phyloP scores from a whole-genome alignment of 225 moss, liverwort and hornwort genomes.

The Neckera pumila region DNA sequence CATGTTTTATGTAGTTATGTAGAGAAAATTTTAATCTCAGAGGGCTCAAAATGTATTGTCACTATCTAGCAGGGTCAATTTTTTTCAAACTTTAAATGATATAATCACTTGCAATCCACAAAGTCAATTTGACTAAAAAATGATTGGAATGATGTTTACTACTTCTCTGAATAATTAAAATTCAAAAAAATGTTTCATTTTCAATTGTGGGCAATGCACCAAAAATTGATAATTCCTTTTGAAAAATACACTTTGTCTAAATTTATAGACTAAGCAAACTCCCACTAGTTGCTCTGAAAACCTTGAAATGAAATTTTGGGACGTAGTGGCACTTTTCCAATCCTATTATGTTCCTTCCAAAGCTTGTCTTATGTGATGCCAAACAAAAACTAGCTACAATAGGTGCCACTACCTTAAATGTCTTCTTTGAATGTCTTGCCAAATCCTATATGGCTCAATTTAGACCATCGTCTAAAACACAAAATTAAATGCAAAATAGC shows the following conservation, averaged over 20 bases:
- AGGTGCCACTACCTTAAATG: background rate
- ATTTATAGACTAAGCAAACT: background rate
- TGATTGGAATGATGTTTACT: no score
- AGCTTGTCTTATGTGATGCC: background rate
- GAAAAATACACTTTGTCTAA: accelerated
- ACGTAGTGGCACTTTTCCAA: background rate
- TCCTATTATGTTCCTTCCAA: background rate
- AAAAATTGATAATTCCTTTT: background rate
- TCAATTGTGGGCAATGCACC: background rate
- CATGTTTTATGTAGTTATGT: background rate
- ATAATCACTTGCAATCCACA: background rate
- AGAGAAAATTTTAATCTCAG: background rate
- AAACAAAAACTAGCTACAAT: background rate
- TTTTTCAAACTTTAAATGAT: background rate
- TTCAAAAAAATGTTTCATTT: background rate
- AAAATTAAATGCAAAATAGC: background rate
- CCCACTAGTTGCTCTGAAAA: background rate
- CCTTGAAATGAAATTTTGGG: background rate
- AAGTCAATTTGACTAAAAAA: no score
- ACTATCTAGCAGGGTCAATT: accelerated
- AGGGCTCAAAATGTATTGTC: background rate
- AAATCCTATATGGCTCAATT: background rate
- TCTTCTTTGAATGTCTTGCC: background rate
- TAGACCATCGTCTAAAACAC: accelerated
- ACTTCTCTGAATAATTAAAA: accelerated